These are phyloP conservation scores for Paraphoma chrysanthemicola DNA, from an alignment of 2,329 filamentous ascomycete genomes.

Conservation along the genomic window DNA sequence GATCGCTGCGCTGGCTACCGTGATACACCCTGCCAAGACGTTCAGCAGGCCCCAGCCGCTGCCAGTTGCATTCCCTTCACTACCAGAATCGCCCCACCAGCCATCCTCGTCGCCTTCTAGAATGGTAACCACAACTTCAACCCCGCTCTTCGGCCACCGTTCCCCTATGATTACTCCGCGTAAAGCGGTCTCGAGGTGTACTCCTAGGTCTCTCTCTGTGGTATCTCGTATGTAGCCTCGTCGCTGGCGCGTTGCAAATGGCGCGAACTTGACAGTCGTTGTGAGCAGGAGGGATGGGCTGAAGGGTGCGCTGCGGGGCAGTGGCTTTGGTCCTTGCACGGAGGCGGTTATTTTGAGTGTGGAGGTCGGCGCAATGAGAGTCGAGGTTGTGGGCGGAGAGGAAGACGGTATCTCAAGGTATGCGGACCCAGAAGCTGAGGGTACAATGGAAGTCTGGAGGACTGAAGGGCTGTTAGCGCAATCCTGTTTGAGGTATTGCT, in stretches of 20 bases:
- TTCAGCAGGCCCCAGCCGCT: constrained; percentile 88
- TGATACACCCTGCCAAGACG: constrained; percentile 89
- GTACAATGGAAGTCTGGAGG: constrained; percentile 88
- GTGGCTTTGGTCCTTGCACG: constrained; percentile 88
- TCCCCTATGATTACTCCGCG: constrained; percentile 90
- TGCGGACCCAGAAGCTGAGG: constrained; percentile 91
- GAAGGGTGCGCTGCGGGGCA: constrained; percentile 89
- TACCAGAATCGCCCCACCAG: constrained; percentile 63
- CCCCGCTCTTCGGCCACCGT: constrained; percentile 96
- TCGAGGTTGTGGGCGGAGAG: constrained; percentile 42
- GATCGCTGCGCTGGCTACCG: constrained; percentile 89
- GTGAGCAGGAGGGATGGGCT: constrained; percentile 90
- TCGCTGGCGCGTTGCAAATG: constrained; percentile 84
- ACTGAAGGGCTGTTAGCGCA: constrained; percentile 61
- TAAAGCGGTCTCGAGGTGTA: constrained; percentile 89
- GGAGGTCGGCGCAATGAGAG: constrained; percentile 62
- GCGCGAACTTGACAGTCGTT: constrained; percentile 95
- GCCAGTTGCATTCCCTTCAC: constrained; percentile 57
- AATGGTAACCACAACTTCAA: constrained; percentile 93
- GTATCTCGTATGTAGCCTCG: constrained; percentile 86
- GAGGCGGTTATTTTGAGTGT: constrained; percentile 92
- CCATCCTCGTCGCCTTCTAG: constrained; percentile 89
- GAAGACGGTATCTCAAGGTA: constrained; percentile 72
- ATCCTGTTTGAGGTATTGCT: too few species aligned
- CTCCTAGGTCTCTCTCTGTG: constrained; percentile 85